A percentile compares a stretch with the other conserved stretches of the same genome.
Evolutionary conservation across 768 basidiomycete genomes (phyloP).

Genomic region (Leucocoprinus birnbaumii): DNA sequence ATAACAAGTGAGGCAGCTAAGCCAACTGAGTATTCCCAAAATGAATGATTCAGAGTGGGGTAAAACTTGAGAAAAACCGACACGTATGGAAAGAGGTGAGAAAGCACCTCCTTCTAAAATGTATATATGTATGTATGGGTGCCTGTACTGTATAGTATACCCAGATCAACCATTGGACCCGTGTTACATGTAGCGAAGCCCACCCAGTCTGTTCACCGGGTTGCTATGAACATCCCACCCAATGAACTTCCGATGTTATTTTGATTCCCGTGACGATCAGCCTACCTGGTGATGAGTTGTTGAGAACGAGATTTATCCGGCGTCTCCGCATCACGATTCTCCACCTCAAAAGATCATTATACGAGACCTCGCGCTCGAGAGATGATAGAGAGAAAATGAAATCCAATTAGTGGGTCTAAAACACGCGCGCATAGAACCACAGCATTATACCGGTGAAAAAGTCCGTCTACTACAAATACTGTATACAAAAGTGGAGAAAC

Average conservation of each 20-base stretch:
- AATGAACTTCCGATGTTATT: no score
- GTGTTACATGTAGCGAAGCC: no score
- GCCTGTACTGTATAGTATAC: no score
- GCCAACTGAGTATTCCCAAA: background rate
- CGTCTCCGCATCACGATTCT: background rate
- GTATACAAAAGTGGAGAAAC: conserved; percentile 20
- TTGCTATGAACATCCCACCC: no score
- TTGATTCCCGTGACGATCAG: conserved; percentile 3
- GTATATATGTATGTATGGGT: no score
- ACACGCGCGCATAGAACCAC: conserved; percentile 21
- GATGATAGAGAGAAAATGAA: conserved; percentile 7
- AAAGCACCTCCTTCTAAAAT: no score
- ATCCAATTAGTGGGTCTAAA: conserved; percentile 24
- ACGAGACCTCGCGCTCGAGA: background rate
- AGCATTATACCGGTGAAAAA: conserved; percentile 12
- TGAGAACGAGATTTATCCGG: background rate
- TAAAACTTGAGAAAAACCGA: no score
- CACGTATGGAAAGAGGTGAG: no score
- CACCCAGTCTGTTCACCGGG: no score
- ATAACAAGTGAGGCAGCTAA: background rate
- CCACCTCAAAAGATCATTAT: background rate
- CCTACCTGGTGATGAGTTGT: background rate
- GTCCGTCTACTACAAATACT: conserved; percentile 24
- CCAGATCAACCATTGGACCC: no score
- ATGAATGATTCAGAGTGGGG: no score